These are phyloP conservation scores for Mallotus nudiflorus DNA, from an alignment of 345 rosid species.

Conservation along the genomic window DNA sequence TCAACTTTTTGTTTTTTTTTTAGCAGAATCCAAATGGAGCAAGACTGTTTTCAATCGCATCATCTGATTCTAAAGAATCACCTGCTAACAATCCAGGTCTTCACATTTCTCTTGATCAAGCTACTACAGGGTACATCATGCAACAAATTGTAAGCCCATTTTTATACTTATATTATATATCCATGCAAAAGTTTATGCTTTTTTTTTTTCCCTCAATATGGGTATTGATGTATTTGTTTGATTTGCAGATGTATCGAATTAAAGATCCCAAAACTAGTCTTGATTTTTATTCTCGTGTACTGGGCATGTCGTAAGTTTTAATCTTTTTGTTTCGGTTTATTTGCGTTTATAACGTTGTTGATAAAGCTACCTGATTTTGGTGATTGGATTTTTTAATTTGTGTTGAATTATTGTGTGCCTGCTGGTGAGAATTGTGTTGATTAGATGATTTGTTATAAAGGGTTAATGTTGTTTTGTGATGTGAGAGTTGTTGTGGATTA, in stretches of 20 bases:
- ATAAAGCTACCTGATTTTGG: neutral
- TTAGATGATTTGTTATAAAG: neutral
- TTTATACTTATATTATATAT: no score
- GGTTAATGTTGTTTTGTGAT: no score
- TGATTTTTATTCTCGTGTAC: conserved; percentile 82
- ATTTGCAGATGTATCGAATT: conserved; percentile 79
- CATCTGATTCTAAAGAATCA: conserved; percentile 61
- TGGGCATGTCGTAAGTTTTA: conserved; percentile 92
- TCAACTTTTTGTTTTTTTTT: no score
- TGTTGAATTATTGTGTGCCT: no score
- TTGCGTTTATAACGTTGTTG: no score
- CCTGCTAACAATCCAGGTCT: conserved; percentile 81
- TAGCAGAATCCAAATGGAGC: neutral
- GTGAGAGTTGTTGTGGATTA: neutral
- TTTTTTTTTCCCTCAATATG: no score
- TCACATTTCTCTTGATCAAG: conserved; percentile 55
- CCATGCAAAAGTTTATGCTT: neutral
- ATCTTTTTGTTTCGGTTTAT: neutral
- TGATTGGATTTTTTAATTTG: neutral
- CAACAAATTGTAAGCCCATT: conserved; percentile 73
- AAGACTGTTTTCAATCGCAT: conserved; percentile 66
- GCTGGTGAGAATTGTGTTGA: neutral
- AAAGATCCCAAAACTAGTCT: conserved; percentile 93
- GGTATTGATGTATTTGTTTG: neutral
- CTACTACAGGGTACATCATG: conserved; percentile 81